phyloP scores from a whole-genome alignment of 2,329 filamentous ascomycete genomes.

The Phyllosticta paracitricarpa region DNA sequence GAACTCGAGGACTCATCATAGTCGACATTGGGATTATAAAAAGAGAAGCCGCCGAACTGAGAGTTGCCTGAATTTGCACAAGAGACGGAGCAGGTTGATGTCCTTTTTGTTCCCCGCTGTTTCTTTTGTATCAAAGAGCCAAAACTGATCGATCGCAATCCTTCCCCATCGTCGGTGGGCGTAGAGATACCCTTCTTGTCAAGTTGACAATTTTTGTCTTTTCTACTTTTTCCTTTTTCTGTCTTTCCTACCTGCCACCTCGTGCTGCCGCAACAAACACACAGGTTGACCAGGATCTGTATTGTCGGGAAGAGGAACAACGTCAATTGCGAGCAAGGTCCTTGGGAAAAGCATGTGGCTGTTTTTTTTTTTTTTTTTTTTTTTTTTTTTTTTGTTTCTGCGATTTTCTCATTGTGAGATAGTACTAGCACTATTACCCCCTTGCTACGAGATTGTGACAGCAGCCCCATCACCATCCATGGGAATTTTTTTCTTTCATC shows the following conservation, averaged over 20 bases:
- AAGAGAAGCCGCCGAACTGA: background rate
- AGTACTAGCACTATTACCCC: background rate
- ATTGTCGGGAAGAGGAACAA: background rate
- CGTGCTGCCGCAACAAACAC: background rate
- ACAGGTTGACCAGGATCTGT: background rate
- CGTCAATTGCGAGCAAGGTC: background rate
- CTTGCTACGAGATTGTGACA: background rate
- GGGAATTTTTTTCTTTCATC: background rate
- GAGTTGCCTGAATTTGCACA: constrained; percentile 8
- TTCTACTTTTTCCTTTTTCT: background rate
- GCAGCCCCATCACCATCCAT: background rate
- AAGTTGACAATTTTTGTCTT: constrained; percentile 1
- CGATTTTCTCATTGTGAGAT: background rate
- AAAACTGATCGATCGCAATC: background rate
- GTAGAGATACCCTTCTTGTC: constrained; percentile 12
- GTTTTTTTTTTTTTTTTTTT: background rate
- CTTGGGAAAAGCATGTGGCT: background rate
- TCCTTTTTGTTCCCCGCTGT: background rate
- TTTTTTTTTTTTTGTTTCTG: background rate
- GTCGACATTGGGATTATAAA: background rate
- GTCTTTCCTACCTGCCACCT: background rate
- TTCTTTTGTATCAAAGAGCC: constrained; percentile 2
- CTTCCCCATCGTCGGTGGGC: constrained; percentile 8
- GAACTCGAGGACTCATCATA: background rate
- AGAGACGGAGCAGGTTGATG: background rate